A percentile compares a stretch with the other conserved stretches of the same genome.
Conservation (phyloP, 1,284 basidiomycete genomes). For the Rhizoctonia solani region DNA sequence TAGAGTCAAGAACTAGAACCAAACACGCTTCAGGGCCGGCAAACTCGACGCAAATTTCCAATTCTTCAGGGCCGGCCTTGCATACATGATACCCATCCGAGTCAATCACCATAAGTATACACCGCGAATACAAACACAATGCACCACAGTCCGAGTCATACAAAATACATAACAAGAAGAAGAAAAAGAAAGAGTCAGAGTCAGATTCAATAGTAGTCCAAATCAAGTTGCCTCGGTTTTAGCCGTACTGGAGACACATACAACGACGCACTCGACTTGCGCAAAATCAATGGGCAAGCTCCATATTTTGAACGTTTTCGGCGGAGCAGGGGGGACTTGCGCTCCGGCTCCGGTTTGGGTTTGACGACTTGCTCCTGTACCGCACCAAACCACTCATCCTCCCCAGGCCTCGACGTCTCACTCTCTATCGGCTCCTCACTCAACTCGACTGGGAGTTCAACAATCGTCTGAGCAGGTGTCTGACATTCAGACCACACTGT, state of each 20-base stretch:
- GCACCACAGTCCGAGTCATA: constrained; percentile 2
- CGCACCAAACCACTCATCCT: background rate
- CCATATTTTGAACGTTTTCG: constrained; percentile 29
- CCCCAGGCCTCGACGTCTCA: constrained; percentile 7
- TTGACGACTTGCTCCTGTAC: background rate
- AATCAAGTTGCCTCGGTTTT: constrained; percentile 1
- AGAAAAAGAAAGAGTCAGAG: background rate
- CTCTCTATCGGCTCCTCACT: constrained; percentile 5
- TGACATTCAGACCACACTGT: constrained; percentile 14
- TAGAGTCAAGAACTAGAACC: constrained; percentile 20
- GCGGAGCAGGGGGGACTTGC: background rate
- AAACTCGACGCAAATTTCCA: background rate
- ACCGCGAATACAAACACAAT: background rate
- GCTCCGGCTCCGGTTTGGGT: background rate
- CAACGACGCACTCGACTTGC: constrained; percentile 13
- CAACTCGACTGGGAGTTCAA: constrained; percentile 22
- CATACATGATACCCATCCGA: too few relatives aligned
- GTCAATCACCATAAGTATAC: too few relatives aligned
- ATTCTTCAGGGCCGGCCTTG: constrained; percentile 16
- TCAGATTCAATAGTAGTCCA: background rate
- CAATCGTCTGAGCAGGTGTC: background rate
- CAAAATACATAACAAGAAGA: background rate
- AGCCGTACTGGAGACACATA: constrained; percentile 20
- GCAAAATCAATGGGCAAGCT: constrained; percentile 5
- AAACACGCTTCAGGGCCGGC: constrained; percentile 8